Conservation (phyloP, 768 basidiomycete species). For the Kwoniella pini region DNA sequence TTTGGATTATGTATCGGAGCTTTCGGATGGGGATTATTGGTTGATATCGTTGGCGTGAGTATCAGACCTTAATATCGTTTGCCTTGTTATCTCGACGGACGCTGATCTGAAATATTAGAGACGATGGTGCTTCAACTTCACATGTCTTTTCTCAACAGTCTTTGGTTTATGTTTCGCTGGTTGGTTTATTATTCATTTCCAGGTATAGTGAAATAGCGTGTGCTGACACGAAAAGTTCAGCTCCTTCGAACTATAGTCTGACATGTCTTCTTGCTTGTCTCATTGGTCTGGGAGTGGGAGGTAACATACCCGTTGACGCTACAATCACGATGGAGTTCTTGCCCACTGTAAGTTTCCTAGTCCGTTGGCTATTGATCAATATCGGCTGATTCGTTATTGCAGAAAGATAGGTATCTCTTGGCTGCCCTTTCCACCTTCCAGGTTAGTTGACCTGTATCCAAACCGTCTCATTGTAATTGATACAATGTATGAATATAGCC, state of each 20-base stretch:
- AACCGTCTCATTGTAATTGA: background rate
- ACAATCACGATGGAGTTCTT: conserved; percentile 51
- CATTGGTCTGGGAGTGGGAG: conserved; percentile 36
- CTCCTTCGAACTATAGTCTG: conserved; percentile 30
- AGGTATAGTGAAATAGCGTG: background rate
- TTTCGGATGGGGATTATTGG: conserved; percentile 50
- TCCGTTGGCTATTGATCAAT: background rate
- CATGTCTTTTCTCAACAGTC: conserved; percentile 53
- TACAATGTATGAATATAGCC: conserved; percentile 40
- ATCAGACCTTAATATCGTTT: too few relatives aligned
- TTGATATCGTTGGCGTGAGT: conserved; percentile 52
- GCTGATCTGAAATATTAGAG: too few relatives aligned
- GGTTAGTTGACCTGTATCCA: conserved; percentile 7
- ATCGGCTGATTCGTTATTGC: background rate
- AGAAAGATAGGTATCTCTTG: conserved; percentile 58
- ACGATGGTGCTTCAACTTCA: conserved; percentile 56
- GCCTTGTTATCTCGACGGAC: too few relatives aligned
- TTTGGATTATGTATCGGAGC: conserved; percentile 52
- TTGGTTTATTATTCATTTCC: background rate
- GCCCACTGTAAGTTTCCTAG: conserved; percentile 14
- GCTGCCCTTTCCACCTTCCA: conserved; percentile 58
- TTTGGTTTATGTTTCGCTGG: conserved; percentile 50
- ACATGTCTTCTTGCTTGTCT: conserved; percentile 25
- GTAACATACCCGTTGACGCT: conserved; percentile 55
- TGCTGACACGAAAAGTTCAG: background rate